Evolutionary conservation across 169 alveolate species (phyloP).

Genomic region (Eimeria falciformis): DNA sequence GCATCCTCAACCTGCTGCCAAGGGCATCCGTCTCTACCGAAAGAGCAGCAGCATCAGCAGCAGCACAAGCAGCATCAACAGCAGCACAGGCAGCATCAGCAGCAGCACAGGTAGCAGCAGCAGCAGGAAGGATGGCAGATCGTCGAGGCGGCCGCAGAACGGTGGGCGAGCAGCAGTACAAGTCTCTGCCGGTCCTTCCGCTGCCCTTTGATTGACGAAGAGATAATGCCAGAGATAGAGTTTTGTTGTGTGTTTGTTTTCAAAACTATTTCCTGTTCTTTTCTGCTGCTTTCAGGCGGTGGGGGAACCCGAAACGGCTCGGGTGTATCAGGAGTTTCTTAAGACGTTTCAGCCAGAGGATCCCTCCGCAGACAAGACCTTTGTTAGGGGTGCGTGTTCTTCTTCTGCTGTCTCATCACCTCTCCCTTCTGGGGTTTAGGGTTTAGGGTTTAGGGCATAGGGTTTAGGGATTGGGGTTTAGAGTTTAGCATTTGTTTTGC

Average conservation of each 20-base stretch:
- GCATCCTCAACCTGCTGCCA: too few species aligned
- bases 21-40: not conserved
- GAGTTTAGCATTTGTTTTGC: too few species aligned
- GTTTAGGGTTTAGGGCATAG: not conserved
- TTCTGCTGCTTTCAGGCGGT: conserved; percentile 20
- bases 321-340: conserved; percentile 68
- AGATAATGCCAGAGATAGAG: too few species aligned
- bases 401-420: not conserved
- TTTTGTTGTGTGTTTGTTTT: too few species aligned
- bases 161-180: conserved; percentile 26
- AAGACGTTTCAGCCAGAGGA: conserved; percentile 70
- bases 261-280: too few species aligned
- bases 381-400: conserved; percentile 43
- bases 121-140: conserved; percentile 51
- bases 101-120: conserved; percentile 37
- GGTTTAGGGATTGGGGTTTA: not conserved
- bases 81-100: conserved; percentile 18
- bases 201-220: too few species aligned
- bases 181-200: too few species aligned
- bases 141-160: conserved; percentile 69
- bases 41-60: not conserved
- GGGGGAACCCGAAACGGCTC: conserved; percentile 65
- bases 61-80: conserved; percentile 22
- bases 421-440: not conserved
- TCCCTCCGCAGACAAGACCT: conserved; percentile 67